Evolutionary conservation across 495 filamentous ascomycete species (phyloP).

Genomic region (Sporormia fimetaria): DNA sequence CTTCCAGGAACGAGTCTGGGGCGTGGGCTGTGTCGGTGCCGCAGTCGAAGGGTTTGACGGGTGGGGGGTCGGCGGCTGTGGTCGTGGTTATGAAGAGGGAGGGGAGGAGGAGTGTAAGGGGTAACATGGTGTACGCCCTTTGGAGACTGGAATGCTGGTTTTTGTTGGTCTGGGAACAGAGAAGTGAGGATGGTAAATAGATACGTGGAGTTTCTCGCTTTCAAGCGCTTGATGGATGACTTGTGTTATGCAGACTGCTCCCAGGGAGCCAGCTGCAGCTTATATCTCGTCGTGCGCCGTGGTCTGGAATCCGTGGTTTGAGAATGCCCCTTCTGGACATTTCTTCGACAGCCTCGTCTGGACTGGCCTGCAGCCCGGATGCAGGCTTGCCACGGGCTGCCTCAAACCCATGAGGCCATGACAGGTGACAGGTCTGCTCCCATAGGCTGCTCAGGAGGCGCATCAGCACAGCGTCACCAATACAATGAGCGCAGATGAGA

Average conservation of each 20-base stretch:
- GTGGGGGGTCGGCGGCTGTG: slow-evolving; percentile 9
- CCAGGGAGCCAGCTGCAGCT: not conserved
- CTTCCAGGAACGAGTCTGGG: slow-evolving; percentile 24
- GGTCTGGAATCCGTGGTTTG: slow-evolving; percentile 17
- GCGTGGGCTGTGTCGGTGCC: slow-evolving; percentile 26
- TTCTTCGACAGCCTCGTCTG: no score
- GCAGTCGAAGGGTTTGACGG: slow-evolving; percentile 31
- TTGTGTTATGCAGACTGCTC: not conserved
- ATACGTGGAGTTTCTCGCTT: no score
- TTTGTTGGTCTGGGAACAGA: no score
- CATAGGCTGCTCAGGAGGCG: no score
- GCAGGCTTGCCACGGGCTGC: no score
- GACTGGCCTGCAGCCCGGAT: no score
- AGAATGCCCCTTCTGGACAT: slow-evolving; percentile 7
- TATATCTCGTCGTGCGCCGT: slow-evolving; percentile 10
- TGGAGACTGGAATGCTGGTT: no score
- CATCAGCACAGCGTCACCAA: no score
- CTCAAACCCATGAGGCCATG: no score
- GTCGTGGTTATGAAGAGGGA: slow-evolving; percentile 5
- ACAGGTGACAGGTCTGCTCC: no score
- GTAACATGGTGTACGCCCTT: not conserved
- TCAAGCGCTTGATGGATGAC: no score
- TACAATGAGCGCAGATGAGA: not conserved
- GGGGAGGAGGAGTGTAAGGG: slow-evolving; percentile 1
- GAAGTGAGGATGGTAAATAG: no score